phyloP scores from a whole-genome alignment of 2,329 filamentous ascomycete genomes.

The Fusarium goolgardi region DNA sequence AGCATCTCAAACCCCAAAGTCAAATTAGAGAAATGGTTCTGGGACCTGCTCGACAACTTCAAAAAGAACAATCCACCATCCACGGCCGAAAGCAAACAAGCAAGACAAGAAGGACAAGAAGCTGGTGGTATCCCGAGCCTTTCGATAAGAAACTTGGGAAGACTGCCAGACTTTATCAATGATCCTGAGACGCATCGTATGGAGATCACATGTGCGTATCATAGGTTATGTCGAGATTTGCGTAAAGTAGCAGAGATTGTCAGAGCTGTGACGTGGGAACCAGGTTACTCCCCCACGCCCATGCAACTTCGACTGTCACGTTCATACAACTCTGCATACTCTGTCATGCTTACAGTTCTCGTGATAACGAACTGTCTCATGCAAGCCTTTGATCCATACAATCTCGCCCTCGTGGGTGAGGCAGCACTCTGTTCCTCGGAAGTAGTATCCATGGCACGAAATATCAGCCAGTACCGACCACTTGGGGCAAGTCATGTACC shows the following conservation, averaged over 20 bases:
- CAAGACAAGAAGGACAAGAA: neutral
- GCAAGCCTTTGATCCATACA: slow-evolving; percentile 36
- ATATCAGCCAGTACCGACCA: slow-evolving; percentile 25
- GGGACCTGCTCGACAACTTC: slow-evolving; percentile 39
- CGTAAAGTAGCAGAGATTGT: slow-evolving; percentile 31
- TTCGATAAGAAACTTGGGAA: slow-evolving; percentile 27
- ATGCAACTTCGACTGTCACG: slow-evolving; percentile 25
- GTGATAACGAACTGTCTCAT: slow-evolving; percentile 34
- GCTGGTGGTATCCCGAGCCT: slow-evolving; percentile 30
- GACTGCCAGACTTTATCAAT: slow-evolving; percentile 35
- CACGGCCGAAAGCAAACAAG: neutral
- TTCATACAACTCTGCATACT: slow-evolving; percentile 31
- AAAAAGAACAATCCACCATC: slow-evolving; percentile 23
- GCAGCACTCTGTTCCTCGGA: slow-evolving; percentile 31
- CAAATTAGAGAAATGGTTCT: slow-evolving; percentile 36
- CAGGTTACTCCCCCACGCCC: slow-evolving; percentile 17
- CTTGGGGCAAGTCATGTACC: slow-evolving; percentile 35
- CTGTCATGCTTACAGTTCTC: slow-evolving; percentile 12
- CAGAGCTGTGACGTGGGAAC: slow-evolving; percentile 21
- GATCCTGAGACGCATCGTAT: slow-evolving; percentile 33
- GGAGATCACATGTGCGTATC: slow-evolving; percentile 36
- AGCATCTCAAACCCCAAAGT: slow-evolving; percentile 46
- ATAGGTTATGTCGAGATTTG: slow-evolving; percentile 27
- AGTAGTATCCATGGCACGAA: slow-evolving; percentile 17
- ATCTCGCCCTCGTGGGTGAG: slow-evolving; percentile 21